A percentile compares a stretch with the other conserved stretches of the same genome.
Conservation (phyloP, 2,329 filamentous ascomycete species). For the Arthrobotrys entomopaga region DNA sequence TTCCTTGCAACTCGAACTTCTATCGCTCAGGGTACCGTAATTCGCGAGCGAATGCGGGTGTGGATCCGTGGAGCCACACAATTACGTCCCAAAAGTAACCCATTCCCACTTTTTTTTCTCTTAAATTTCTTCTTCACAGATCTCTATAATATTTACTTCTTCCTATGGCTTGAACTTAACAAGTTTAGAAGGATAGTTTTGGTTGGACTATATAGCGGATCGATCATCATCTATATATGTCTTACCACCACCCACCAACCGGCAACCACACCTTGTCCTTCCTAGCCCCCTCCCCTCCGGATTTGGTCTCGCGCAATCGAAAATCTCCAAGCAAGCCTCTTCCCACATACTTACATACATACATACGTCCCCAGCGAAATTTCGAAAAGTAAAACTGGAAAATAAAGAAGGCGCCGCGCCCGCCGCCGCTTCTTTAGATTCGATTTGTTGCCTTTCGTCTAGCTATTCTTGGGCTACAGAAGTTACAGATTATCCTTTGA, state of each 20-base stretch:
- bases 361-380: too few relatives aligned
- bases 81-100: neutral
- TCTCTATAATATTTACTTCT: constrained; percentile 2
- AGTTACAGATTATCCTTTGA: neutral
- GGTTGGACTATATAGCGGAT: constrained; percentile 7
- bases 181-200: neutral
- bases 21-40: neutral
- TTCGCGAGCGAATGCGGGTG: neutral
- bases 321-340: neutral
- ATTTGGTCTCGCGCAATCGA: neutral
- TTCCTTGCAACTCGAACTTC: neutral
- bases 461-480: constrained; percentile 1
- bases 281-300: neutral
- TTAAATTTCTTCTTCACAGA: neutral
- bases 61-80: neutral
- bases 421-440: neutral
- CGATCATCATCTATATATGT: constrained; percentile 14
- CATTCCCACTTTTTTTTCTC: neutral
- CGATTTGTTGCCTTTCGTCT: too few relatives aligned
- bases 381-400: neutral
- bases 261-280: neutral
- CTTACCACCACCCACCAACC: neutral
- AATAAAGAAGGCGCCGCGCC: constrained; percentile 5
- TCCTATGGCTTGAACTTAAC: neutral
- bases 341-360: neutral